Percentiles rank a stretch among this genome's conserved stretches.
phyloP scores from a whole-genome alignment of 495 filamentous ascomycete genomes.

The Neurospora intermedia region DNA sequence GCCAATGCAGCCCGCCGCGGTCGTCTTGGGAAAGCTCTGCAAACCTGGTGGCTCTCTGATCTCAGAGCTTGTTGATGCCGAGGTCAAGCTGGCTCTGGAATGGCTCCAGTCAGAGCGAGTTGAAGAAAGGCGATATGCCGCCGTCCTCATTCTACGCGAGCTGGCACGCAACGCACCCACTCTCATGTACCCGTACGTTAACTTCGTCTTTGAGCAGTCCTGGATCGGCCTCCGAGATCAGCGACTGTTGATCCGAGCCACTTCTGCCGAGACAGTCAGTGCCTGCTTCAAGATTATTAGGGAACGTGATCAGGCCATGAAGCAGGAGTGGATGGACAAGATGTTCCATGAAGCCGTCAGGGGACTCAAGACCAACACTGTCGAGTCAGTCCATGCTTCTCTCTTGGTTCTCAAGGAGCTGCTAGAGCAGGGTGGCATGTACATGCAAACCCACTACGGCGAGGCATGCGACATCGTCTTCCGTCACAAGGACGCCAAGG shows the following conservation, averaged over 20 bases:
- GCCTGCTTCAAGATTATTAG: constrained; percentile 91
- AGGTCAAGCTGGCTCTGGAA: constrained; percentile 88
- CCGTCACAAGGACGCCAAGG: constrained; percentile 81
- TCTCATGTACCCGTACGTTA: constrained; percentile 82
- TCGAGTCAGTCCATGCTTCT: constrained; percentile 84
- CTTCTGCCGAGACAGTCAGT: constrained; percentile 79
- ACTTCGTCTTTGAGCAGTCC: constrained; percentile 83
- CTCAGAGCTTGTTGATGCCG: constrained; percentile 91
- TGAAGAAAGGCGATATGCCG: constrained; percentile 83
- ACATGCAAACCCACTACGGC: constrained; percentile 83
- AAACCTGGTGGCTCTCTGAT: constrained; percentile 88
- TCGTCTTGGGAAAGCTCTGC: constrained; percentile 79
- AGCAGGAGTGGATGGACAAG: constrained; percentile 74
- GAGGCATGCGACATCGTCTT: constrained; percentile 87
- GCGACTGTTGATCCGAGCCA: constrained; percentile 82
- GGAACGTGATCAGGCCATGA: constrained; percentile 73
- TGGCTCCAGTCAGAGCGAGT: constrained; percentile 92
- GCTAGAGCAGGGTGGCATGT: constrained; percentile 90
- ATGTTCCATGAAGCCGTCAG: constrained; percentile 73
- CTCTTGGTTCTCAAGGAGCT: constrained; percentile 85
- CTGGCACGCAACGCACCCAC: constrained; percentile 86
- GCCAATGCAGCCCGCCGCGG: constrained; percentile 78
- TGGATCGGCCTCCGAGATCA: constrained; percentile 88
- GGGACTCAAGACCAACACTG: constrained; percentile 66
- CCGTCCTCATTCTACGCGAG: constrained; percentile 81